Evolutionary conservation across 306 rosid species (phyloP).

Genomic region (Gillenia trifoliata): DNA sequence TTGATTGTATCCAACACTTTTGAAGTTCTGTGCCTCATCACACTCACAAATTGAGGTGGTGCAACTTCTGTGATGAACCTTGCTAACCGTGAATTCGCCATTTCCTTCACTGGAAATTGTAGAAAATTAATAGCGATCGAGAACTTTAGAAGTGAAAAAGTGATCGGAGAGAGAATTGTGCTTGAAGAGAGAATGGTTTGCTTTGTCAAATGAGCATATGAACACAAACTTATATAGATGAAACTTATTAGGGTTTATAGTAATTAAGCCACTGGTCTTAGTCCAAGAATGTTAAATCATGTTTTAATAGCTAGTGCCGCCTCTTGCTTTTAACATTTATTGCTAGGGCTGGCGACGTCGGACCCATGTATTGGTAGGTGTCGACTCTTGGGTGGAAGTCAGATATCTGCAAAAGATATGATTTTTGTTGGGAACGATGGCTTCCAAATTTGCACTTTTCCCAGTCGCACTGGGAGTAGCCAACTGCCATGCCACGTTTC

Average conservation of each 20-base stretch:
- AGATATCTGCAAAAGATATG: conserved; percentile 35
- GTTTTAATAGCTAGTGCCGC: conserved; percentile 52
- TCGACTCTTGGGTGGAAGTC: conserved; percentile 31
- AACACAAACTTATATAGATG: background rate
- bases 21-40: conserved; percentile 70
- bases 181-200: background rate
- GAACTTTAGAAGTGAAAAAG: background rate
- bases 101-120: background rate
- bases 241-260: conserved; percentile 15
- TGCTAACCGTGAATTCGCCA: conserved; percentile 76
- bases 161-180: background rate
- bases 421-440: conserved; percentile 32
- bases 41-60: conserved; percentile 82
- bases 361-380: conserved; percentile 31
- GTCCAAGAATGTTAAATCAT: conserved; percentile 26
- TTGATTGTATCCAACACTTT: conserved; percentile 83
- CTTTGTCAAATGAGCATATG: background rate
- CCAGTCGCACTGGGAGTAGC: conserved; percentile 1
- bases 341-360: conserved; percentile 6
- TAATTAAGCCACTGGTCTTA: conserved; percentile 26
- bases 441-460: conserved; percentile 44
- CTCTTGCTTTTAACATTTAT: conserved; percentile 44
- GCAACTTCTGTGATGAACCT: conserved; percentile 85
- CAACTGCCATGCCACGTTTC: conserved; percentile 33
- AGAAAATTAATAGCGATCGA: background rate